Base-by-base conservation (phyloP, 306 rosid genomes). In the Quercus dentata region DNA sequence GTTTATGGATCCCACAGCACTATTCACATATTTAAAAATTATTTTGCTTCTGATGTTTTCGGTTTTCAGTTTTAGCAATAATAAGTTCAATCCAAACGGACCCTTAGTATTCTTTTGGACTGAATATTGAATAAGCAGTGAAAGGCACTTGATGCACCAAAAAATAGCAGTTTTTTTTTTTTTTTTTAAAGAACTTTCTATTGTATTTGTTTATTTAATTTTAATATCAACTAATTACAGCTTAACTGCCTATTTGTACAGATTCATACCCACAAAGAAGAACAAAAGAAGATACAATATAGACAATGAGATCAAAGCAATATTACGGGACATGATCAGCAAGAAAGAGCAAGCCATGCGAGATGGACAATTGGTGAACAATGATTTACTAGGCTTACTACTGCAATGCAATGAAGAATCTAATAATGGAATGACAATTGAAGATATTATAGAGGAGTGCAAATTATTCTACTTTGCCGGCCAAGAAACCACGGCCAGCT, bases 401-500 rank as follows among this genome's bases (percentile, higher is more conserved):
- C 59, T 87, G n/a, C 65, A 78, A 11, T 74, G 79, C 69, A 79
- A 56, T 82, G 72, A 74, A 51, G 55, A 81, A 57, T 59, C 52
- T 8, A 55, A 74, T 1, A 78, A 81, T 76, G 41, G 75, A 49
- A 18, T 90, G 76, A 85, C 81, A 31, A 69, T 75, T 3, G 88
- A 85, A 9, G 88, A 89, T 19, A 87, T 87, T 76, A 83, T 87
- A 56, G 91, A 83, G 71, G 93, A 89, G 65, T 89, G 91, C 80
- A 89, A 89, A 69, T 55, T 89, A 69, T 75, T 89, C 81, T 83
- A 85, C 89, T 81, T 79, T 28, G 89, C 93, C 30, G 89, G 91
- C 74, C 86, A 87, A 77, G 91, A 83, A 38, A 83, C 91, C 74
- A 87, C 91, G 1, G 72, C 88, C n/a, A 64, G 46, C 56, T 77